These are phyloP conservation scores for Fusarium citri DNA, from an alignment of 2,329 filamentous ascomycete species.

Conservation along the genomic window DNA sequence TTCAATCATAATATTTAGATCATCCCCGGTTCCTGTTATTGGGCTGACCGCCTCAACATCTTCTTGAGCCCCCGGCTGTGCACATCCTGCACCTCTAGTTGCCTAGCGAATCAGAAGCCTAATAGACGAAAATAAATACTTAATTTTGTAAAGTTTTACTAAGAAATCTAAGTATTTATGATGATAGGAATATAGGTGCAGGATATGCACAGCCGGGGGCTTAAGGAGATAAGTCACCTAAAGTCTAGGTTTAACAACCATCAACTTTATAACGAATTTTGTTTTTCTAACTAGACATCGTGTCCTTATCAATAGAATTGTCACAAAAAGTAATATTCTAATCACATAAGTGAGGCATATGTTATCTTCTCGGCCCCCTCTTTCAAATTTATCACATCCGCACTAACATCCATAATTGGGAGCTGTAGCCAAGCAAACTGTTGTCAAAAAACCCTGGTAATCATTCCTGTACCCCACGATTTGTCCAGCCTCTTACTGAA, in stretches of 20 bases:
- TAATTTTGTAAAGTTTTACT: too few species aligned
- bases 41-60: background rate
- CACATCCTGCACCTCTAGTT: too few species aligned
- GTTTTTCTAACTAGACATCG: background rate
- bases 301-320: background rate
- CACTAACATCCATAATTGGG: background rate
- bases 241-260: background rate
- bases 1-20: background rate
- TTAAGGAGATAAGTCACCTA: background rate
- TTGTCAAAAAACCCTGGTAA: constrained; percentile 8
- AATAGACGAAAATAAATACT: too few species aligned
- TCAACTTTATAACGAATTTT: background rate
- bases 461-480: constrained; percentile 27
- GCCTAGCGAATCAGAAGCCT: too few species aligned
- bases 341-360: constrained; percentile 8
- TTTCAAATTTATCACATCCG: background rate
- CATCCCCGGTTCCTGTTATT: background rate
- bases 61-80: too few species aligned
- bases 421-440: constrained; percentile 11
- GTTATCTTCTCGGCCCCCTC: background rate
- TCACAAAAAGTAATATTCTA: background rate
- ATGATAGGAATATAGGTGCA: too few species aligned
- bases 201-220: too few species aligned
- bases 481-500: background rate
- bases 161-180: too few species aligned